A percentile compares a stretch with the other conserved stretches of the same genome.
phyloP scores from a whole-genome alignment of 2,329 filamentous ascomycete species.

The Teratosphaeria gauchensis region DNA sequence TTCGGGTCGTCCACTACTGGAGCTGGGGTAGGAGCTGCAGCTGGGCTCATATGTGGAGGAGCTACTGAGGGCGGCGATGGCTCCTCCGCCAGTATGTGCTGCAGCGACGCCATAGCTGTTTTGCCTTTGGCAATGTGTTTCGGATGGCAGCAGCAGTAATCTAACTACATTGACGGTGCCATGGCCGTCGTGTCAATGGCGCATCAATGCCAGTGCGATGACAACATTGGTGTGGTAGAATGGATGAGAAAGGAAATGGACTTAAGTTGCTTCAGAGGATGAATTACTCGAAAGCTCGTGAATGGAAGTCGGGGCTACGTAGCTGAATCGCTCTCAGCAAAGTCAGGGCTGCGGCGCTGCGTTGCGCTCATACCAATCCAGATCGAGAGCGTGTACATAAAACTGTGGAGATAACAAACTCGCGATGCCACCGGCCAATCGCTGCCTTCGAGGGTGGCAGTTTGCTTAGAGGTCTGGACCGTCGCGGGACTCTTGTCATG shows the following conservation, averaged over 20 bases:
- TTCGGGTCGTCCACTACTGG: neutral
- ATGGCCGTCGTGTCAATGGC: neutral
- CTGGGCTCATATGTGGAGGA: neutral
- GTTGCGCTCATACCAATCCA: neutral
- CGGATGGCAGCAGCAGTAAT: neutral
- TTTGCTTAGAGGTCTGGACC: neutral
- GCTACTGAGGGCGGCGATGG: slow-evolving; percentile 7
- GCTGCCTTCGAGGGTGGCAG: neutral
- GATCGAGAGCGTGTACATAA: neutral
- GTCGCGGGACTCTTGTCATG: neutral
- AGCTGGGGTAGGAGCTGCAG: neutral
- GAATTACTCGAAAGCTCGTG: neutral
- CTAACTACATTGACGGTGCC: neutral
- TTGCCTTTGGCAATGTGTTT: neutral
- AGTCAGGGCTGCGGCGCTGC: neutral
- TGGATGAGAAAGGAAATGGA: neutral
- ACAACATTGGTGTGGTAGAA: neutral
- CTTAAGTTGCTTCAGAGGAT: too few relatives aligned
- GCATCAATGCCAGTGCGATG: neutral
- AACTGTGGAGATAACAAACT: neutral
- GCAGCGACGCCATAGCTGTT: slow-evolving; percentile 10
- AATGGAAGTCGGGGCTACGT: neutral
- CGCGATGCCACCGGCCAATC: neutral
- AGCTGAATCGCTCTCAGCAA: neutral
- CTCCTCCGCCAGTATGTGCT: slow-evolving; percentile 20